Percentiles rank a stretch among this genome's conserved stretches.
Evolutionary conservation across 768 basidiomycete species (phyloP).

Genomic region (Amylocystis lapponica): DNA sequence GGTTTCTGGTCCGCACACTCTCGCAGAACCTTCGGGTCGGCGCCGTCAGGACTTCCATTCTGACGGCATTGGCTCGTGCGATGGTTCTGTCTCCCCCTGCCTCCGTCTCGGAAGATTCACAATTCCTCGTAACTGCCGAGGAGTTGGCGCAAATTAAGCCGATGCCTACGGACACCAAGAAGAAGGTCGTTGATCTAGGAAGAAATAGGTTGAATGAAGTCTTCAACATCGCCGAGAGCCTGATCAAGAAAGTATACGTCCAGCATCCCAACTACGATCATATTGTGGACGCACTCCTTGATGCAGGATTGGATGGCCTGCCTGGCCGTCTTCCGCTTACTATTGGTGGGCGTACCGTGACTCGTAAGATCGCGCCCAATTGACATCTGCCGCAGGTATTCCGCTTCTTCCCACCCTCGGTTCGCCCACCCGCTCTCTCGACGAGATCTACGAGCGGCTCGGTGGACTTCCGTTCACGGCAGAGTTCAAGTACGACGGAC

Average conservation of each 20-base stretch:
- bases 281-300: conserved; percentile 55
- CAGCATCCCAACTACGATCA: conserved; percentile 74
- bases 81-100: conserved; percentile 53
- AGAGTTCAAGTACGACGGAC: conserved; percentile 91
- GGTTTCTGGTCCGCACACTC: conserved; percentile 74
- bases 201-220: conserved; percentile 34
- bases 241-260: conserved; percentile 69
- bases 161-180: conserved; percentile 19
- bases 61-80: conserved; percentile 76
- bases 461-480: conserved; percentile 66
- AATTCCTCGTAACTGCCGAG: conserved; percentile 27
- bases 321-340: conserved; percentile 56
- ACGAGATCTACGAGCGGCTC: conserved; percentile 75
- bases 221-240: conserved; percentile 52
- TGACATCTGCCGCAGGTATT: conserved; percentile 43
- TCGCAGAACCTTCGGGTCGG: conserved; percentile 79
- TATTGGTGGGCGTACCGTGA: conserved; percentile 47
- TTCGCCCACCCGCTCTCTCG: conserved; percentile 76
- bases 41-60: conserved; percentile 77
- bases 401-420: conserved; percentile 86
- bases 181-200: conserved; percentile 24
- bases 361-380: neutral
- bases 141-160: conserved; percentile 23
- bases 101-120: conserved; percentile 20
- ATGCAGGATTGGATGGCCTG: conserved; percentile 56